A percentile compares a stretch with the other conserved stretches of the same genome.
Evolutionary conservation across 768 basidiomycete genomes (phyloP).

Genomic region (Trichaptum fuscoviolaceum): DNA sequence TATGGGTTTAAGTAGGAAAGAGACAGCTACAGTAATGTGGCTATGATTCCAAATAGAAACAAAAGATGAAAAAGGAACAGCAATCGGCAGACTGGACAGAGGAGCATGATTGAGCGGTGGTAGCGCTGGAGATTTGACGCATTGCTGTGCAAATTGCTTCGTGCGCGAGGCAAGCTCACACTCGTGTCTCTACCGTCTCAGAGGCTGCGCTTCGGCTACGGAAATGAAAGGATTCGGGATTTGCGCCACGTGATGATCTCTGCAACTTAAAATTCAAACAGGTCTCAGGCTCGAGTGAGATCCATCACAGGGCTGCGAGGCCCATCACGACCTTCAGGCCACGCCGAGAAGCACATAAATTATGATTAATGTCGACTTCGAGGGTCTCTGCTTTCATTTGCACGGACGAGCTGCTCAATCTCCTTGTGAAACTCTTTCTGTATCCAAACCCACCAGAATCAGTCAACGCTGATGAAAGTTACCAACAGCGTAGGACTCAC

Average conservation of each 20-base stretch:
- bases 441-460: constrained; percentile 2
- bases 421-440: constrained; percentile 1
- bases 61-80: neutral
- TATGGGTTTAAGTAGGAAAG: neutral
- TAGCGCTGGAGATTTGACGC: constrained; percentile 1
- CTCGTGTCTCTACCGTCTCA: neutral
- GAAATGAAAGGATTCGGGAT: neutral
- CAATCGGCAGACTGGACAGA: neutral
- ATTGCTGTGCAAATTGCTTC: constrained; percentile 4
- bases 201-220: neutral
- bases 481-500: constrained; percentile 26
- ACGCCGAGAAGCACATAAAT: neutral
- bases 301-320: neutral
- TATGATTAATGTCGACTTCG: neutral
- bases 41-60: neutral
- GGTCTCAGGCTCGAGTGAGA: neutral
- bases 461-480: constrained; percentile 2
- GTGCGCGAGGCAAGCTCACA: neutral
- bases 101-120: neutral
- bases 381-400: neutral
- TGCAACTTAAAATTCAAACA: neutral
- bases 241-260: constrained; percentile 1
- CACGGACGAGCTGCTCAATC: neutral
- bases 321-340: neutral
- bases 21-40: neutral